These are phyloP conservation scores for Cudoniella acicularis DNA, from an alignment of 495 filamentous ascomycete genomes.

Conservation along the genomic window DNA sequence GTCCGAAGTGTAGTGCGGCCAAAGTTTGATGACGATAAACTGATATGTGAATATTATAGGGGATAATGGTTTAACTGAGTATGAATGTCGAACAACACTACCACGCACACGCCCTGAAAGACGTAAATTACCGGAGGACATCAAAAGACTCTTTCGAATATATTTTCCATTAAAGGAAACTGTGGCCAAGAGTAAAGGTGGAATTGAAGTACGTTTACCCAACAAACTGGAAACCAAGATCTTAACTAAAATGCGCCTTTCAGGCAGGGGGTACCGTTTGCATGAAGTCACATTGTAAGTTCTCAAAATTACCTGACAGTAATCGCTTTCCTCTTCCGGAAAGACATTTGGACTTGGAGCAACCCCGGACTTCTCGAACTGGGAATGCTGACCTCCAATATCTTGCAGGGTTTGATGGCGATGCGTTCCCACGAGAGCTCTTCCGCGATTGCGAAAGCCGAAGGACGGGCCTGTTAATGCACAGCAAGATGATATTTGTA, in stretches of 20 bases:
- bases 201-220: conserved; percentile 36
- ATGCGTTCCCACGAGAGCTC: conserved; percentile 63
- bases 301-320: background rate
- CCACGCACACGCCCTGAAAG: conserved; percentile 28
- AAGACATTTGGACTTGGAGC: background rate
- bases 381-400: conserved; percentile 83
- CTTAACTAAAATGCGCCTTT: background rate
- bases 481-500: conserved; percentile 82
- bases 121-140: conserved; percentile 28
- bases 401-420: conserved; percentile 59
- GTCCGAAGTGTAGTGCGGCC: background rate
- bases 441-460: conserved; percentile 71
- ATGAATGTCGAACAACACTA: conserved; percentile 42
- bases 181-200: conserved; percentile 58
- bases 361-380: background rate
- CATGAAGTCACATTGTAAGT: background rate
- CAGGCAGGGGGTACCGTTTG: conserved; percentile 3
- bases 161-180: conserved; percentile 83
- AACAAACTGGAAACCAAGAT: background rate
- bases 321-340: background rate
- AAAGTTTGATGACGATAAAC: background rate
- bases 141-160: conserved; percentile 59
- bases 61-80: conserved; percentile 57
- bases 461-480: conserved; percentile 70
- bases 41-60: conserved; percentile 14